A percentile compares a stretch with the other conserved stretches of the same genome.
Evolutionary conservation across 768 basidiomycete species (phyloP).

Genomic region (Mrakia gelida): DNA sequence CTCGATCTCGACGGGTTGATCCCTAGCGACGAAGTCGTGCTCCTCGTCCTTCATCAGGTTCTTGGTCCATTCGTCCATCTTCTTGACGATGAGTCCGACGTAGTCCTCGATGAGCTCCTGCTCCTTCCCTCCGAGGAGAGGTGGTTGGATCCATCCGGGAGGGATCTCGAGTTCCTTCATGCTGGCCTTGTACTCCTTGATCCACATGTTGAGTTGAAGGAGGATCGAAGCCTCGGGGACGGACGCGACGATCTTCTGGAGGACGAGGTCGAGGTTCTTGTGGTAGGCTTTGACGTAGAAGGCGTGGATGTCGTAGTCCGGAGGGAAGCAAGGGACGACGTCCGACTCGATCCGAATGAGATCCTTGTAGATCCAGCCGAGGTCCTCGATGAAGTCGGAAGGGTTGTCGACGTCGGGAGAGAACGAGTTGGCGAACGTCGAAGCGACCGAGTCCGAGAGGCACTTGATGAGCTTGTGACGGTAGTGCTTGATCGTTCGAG

Average conservation of each 20-base stretch:
- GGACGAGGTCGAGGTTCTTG: constrained; percentile 66
- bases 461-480: constrained; percentile 78
- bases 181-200: constrained; percentile 89
- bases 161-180: constrained; percentile 92
- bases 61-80: constrained; percentile 92
- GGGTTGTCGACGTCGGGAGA: constrained; percentile 61
- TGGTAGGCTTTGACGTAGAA: constrained; percentile 85
- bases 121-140: constrained; percentile 91
- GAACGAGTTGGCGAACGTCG: constrained; percentile 65
- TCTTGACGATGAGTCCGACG: constrained; percentile 82
- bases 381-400: constrained; percentile 65
- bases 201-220: constrained; percentile 81
- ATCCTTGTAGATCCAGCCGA: constrained; percentile 90
- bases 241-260: constrained; percentile 64
- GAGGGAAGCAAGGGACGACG: constrained; percentile 84
- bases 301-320: constrained; percentile 82
- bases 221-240: constrained; percentile 85
- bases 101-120: constrained; percentile 93
- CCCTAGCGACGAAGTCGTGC: constrained; percentile 72
- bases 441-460: constrained; percentile 70
- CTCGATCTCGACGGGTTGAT: constrained; percentile 81
- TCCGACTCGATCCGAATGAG: constrained; percentile 86
- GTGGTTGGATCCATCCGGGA: constrained; percentile 74
- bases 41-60: constrained; percentile 92
- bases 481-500: constrained; percentile 91